Percentiles rank a stretch among this genome's conserved stretches.
Evolutionary conservation across 2,329 filamentous ascomycete species (phyloP).

Genomic region (Xylariaceae sp.): DNA sequence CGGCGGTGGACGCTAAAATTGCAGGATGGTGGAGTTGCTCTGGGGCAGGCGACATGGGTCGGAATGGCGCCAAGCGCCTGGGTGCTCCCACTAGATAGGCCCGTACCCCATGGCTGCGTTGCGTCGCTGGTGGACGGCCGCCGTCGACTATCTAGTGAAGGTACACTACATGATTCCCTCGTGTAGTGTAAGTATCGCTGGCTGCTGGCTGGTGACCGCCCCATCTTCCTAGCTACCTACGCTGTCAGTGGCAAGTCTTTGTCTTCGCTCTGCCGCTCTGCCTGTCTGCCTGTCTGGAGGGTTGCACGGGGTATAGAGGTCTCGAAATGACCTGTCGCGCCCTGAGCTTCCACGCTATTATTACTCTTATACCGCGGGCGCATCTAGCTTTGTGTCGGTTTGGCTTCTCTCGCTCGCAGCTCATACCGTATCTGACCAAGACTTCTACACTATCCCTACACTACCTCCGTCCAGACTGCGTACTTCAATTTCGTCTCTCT

Average conservation of each 20-base stretch:
- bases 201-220: background rate
- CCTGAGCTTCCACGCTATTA: background rate
- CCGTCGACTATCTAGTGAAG: background rate
- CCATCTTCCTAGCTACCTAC: background rate
- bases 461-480: no score
- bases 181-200: background rate
- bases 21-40: conserved; percentile 25
- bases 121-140: conserved; percentile 7
- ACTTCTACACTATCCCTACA: background rate
- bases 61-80: conserved; percentile 28
- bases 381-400: conserved; percentile 1
- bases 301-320: conserved; percentile 8
- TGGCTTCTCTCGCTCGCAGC: background rate
- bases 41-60: conserved; percentile 26
- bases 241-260: background rate
- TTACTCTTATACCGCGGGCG: background rate
- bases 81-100: conserved; percentile 3
- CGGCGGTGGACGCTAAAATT: conserved; percentile 25
- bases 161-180: background rate
- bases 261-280: background rate
- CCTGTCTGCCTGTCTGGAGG: no score
- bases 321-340: conserved; percentile 14
- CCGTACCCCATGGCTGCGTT: conserved; percentile 26
- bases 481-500: conserved; percentile 8
- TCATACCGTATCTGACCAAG: conserved; percentile 15